phyloP scores from a whole-genome alignment of 225 moss, liverwort and hornwort species.

The Sphagnum contortum region DNA sequence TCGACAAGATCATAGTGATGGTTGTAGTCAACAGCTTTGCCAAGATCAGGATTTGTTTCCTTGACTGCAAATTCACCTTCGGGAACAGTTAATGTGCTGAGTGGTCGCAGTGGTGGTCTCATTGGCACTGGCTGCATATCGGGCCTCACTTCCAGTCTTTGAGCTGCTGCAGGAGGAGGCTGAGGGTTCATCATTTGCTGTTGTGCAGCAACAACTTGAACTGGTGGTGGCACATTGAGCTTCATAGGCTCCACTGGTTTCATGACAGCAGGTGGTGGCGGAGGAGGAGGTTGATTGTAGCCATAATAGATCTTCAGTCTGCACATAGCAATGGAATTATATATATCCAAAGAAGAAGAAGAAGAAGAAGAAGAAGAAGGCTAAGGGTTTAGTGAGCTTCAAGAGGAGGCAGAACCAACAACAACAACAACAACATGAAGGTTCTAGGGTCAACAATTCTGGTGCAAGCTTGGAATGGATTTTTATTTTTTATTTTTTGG shows the following conservation, averaged over 20 bases:
- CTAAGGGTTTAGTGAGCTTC: too few species aligned
- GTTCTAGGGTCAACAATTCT: too few species aligned
- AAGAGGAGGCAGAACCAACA: too few species aligned
- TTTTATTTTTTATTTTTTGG: too few species aligned
- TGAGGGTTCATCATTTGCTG: conserved; percentile 1
- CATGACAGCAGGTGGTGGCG: too few species aligned
- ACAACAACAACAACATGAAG: too few species aligned
- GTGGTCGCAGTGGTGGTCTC: conserved; percentile 12
- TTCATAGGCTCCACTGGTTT: too few species aligned
- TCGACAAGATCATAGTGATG: conserved; percentile 89
- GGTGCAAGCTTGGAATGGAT: too few species aligned
- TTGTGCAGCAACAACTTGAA: too few species aligned
- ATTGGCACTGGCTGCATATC: conserved; percentile 15
- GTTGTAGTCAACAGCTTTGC: conserved; percentile 65
- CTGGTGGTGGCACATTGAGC: too few species aligned
- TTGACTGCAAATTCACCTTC: conserved; percentile 65
- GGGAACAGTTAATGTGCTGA: conserved; percentile 30
- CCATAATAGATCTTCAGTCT: conserved; percentile 40
- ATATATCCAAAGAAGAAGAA: neutral
- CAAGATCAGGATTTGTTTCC: conserved; percentile 63
- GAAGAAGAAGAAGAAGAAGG: neutral
- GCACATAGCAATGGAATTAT: neutral
- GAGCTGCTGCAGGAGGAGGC: conserved; percentile 4
- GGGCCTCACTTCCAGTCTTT: conserved; percentile 2
- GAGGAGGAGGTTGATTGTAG: too few species aligned